Evolutionary conservation across 1,139 yeast species (phyloP).

Genomic region (Yamadazyma kanchanaburiensis): DNA sequence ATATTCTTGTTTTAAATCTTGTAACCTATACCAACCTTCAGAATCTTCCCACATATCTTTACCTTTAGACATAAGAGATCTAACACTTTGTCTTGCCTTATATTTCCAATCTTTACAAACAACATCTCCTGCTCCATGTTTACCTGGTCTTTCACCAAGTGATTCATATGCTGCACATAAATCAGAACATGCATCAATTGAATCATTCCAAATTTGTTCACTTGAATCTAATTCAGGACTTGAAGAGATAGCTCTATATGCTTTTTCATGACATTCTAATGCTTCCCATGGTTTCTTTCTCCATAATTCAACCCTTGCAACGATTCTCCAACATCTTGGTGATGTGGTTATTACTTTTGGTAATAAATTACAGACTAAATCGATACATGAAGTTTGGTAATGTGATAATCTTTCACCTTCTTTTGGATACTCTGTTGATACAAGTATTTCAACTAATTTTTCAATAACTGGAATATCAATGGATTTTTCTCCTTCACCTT

Average conservation of each 20-base stretch:
- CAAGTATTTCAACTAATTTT: constrained; percentile 64
- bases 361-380: constrained; percentile 61
- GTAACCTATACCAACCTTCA: constrained; percentile 69
- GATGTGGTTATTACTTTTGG: constrained; percentile 71
- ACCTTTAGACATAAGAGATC: constrained; percentile 79
- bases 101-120: constrained; percentile 93
- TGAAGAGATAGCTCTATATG: constrained; percentile 69
- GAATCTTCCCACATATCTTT: constrained; percentile 76
- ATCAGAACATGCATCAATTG: constrained; percentile 78
- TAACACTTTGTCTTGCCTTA: constrained; percentile 69
- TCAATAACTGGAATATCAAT: constrained; percentile 78
- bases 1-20: constrained; percentile 49
- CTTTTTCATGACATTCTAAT: constrained; percentile 82
- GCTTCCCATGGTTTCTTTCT: constrained; percentile 84
- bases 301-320: constrained; percentile 87
- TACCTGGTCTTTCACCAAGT: constrained; percentile 83
- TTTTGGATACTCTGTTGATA: constrained; percentile 48
- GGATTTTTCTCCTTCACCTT: constrained; percentile 59
- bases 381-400: constrained; percentile 66
- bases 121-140: constrained; percentile 74
- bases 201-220: constrained; percentile 69
- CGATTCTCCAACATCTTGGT: constrained; percentile 77
- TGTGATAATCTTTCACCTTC: constrained; percentile 43
- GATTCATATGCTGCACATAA: constrained; percentile 85
- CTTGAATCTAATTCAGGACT: constrained; percentile 62